These are phyloP conservation scores for Salisapilia sapeloensis DNA, from an alignment of 352 stramenopile genomes.

Conservation along the genomic window DNA sequence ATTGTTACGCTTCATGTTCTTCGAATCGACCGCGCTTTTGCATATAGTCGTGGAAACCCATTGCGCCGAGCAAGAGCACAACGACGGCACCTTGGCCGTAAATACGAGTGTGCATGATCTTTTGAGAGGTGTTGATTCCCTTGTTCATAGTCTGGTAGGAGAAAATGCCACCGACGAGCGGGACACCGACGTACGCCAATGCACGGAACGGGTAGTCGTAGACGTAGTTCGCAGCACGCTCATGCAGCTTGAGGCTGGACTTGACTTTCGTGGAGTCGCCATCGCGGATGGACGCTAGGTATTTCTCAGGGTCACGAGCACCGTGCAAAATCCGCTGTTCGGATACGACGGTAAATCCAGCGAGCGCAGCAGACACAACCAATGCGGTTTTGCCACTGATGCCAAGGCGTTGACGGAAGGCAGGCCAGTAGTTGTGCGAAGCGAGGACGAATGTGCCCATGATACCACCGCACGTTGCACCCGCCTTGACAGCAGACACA, in stretches of 20 bases:
- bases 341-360: constrained; percentile 40
- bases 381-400: constrained; percentile 62
- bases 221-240: constrained; percentile 50
- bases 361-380: constrained; percentile 38
- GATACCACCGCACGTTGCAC: constrained; percentile 11
- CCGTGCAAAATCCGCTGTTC: constrained; percentile 43
- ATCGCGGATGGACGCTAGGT: constrained; percentile 41
- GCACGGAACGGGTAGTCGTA: constrained; percentile 69
- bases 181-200: constrained; percentile 25
- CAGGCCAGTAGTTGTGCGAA: constrained; percentile 38
- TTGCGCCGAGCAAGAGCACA: constrained; percentile 50
- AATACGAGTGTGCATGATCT: constrained; percentile 79
- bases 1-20: too few species aligned
- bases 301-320: constrained; percentile 53
- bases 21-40: constrained; percentile 43
- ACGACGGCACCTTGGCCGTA: constrained; percentile 62
- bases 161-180: constrained; percentile 59
- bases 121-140: constrained; percentile 49
- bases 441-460: constrained; percentile 11
- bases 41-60: constrained; percentile 81
- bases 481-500: constrained; percentile 29
- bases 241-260: constrained; percentile 28
- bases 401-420: constrained; percentile 51
- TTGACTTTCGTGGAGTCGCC: constrained; percentile 28
- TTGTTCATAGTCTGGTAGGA: constrained; percentile 49